These are phyloP conservation scores for Lactarius deliciosus DNA, from an alignment of 768 basidiomycete species.

Conservation along the genomic window DNA sequence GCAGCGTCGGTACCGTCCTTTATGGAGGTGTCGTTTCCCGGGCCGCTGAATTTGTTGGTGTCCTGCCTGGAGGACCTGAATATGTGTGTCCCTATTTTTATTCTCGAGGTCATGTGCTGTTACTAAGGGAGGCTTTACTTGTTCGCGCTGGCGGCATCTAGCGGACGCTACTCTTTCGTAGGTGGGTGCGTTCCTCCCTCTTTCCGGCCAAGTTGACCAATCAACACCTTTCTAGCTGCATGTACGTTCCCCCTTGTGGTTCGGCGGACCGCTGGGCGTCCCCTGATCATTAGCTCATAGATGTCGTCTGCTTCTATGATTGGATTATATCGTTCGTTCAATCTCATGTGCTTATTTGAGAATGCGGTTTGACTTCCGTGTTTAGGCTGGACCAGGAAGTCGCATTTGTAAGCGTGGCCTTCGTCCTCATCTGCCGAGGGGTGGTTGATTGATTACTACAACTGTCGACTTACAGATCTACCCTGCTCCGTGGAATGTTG, in stretches of 20 bases:
- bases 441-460: background rate
- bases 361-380: too few relatives aligned
- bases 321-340: slow-evolving; percentile 28
- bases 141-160: background rate
- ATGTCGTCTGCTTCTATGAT: slow-evolving; percentile 28
- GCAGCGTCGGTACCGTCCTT: background rate
- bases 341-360: background rate
- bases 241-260: slow-evolving; percentile 13
- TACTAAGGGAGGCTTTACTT: background rate
- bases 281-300: slow-evolving; percentile 4
- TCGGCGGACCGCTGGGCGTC: background rate
- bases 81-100: background rate
- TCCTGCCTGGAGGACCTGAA: background rate
- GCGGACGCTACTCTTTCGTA: slow-evolving; percentile 19
- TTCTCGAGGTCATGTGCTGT: background rate
- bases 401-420: slow-evolving; percentile 8
- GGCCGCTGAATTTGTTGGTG: background rate
- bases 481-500: slow-evolving; percentile 17
- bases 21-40: background rate
- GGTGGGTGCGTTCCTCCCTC: slow-evolving; percentile 1
- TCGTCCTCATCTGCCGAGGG: background rate
- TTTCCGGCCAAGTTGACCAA: background rate
- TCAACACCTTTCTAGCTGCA: slow-evolving; percentile 8
- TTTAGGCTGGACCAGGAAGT: slow-evolving; percentile 25
- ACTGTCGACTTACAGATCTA: slow-evolving; percentile 18